Conservation (phyloP, 768 basidiomycete genomes). For the Termitomyces sp. region DNA sequence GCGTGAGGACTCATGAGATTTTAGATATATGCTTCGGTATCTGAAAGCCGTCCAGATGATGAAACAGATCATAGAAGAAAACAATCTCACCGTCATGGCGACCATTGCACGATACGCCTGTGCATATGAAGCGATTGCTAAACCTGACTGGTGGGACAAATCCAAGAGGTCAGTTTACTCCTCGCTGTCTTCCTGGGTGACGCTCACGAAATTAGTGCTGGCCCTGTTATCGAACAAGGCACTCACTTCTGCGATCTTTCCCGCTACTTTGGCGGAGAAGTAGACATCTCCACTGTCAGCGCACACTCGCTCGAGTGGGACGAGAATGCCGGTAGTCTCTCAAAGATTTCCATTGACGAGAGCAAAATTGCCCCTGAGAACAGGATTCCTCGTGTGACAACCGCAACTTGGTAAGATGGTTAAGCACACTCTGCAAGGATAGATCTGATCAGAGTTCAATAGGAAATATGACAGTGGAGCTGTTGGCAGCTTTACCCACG, state of each 20-base stretch:
- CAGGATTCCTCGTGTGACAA: slow-evolving; percentile 90
- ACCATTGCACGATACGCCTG: slow-evolving; percentile 94
- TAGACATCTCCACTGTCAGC: slow-evolving; percentile 72
- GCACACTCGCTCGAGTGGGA: slow-evolving; percentile 93
- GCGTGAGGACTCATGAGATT: not conserved
- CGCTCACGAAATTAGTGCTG: slow-evolving; percentile 41
- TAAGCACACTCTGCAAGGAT: not conserved
- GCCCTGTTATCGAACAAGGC: slow-evolving; percentile 85
- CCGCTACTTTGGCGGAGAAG: slow-evolving; percentile 95
- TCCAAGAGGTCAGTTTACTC: slow-evolving; percentile 54
- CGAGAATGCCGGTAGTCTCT: slow-evolving; percentile 81
- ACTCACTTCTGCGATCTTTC: slow-evolving; percentile 98
- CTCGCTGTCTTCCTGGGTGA: not conserved
- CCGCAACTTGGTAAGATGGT: slow-evolving; percentile 73
- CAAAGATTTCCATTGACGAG: slow-evolving; percentile 82
- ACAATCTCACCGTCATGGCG: slow-evolving; percentile 91
- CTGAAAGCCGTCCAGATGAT: slow-evolving; percentile 93
- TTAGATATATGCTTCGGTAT: slow-evolving; percentile 90
- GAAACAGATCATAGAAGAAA: slow-evolving; percentile 93
- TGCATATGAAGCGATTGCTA: slow-evolving; percentile 75
- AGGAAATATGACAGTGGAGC: slow-evolving; percentile 97
- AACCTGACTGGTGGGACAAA: slow-evolving; percentile 94
- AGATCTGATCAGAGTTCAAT: slow-evolving; percentile 7
- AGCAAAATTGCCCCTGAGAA: slow-evolving; percentile 78
- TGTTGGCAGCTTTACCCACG: slow-evolving; percentile 87